A percentile compares a stretch with the other conserved stretches of the same genome.
Evolutionary conservation across 306 rosid genomes (phyloP).

Genomic region (Pyrus betulifolia): DNA sequence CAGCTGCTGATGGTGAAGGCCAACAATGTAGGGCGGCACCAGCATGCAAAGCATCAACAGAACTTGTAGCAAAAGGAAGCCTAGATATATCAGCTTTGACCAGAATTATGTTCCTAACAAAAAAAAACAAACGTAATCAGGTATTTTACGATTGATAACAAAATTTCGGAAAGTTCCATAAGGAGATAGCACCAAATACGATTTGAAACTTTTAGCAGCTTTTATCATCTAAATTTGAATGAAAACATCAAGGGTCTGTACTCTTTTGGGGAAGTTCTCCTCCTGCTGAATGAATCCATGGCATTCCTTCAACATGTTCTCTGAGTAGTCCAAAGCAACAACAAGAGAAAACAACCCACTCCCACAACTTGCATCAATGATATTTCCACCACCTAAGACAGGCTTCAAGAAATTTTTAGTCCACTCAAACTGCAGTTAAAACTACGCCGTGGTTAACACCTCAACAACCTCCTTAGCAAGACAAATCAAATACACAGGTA

Average conservation of each 20-base stretch:
- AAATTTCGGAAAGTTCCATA: not conserved
- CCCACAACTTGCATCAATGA: slow-evolving; percentile 90
- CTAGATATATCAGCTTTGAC: slow-evolving; percentile 90
- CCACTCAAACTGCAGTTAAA: slow-evolving; percentile 74
- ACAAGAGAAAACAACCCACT: slow-evolving; percentile 80
- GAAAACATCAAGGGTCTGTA: slow-evolving; percentile 24
- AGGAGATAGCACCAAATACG: not conserved
- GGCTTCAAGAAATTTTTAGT: slow-evolving; percentile 62
- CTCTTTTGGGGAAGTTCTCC: slow-evolving; percentile 71
- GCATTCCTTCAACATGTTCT: slow-evolving; percentile 83
- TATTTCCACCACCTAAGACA: slow-evolving; percentile 75
- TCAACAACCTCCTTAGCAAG: not conserved
- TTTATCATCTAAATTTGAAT: slow-evolving; percentile 5
- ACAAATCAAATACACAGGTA: not conserved
- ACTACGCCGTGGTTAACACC: slow-evolving; percentile 8
- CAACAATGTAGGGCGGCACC: slow-evolving; percentile 97
- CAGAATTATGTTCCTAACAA: slow-evolving; percentile 52
- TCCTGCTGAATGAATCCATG: slow-evolving; percentile 76
- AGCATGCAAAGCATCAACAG: slow-evolving; percentile 87
- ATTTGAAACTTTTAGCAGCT: not conserved
- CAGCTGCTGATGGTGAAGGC: slow-evolving; percentile 91
- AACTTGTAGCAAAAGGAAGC: slow-evolving; percentile 83
- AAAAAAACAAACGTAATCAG: slow-evolving; percentile 5
- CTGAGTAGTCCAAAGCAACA: slow-evolving; percentile 90
- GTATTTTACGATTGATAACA: slow-evolving; percentile 6